Evolutionary conservation across 768 basidiomycete species (phyloP).

Genomic region (Boletus pseudopeckii): DNA sequence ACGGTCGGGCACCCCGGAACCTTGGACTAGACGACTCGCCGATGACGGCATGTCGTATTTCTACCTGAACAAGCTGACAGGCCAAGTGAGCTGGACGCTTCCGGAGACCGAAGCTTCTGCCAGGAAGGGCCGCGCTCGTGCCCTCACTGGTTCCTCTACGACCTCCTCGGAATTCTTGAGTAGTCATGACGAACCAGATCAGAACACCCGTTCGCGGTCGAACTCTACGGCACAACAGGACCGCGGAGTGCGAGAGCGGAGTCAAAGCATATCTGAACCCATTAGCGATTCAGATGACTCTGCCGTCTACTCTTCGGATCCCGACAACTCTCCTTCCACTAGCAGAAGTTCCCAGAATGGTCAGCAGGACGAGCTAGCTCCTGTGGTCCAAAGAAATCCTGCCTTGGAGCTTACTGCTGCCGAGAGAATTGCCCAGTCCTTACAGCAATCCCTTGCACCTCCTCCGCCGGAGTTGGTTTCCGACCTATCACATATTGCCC

Average conservation of each 20-base stretch:
- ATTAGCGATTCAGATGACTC: constrained; percentile 80
- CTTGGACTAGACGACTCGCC: constrained; percentile 78
- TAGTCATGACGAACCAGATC: constrained; percentile 23
- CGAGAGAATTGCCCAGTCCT: constrained; percentile 61
- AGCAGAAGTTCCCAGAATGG: constrained; percentile 33
- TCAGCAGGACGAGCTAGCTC: constrained; percentile 17
- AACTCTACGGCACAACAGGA: constrained; percentile 34
- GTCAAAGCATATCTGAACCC: constrained; percentile 37
- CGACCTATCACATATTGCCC: constrained; percentile 57
- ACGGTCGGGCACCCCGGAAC: constrained; percentile 64
- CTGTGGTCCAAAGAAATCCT: constrained; percentile 17
- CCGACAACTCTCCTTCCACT: constrained; percentile 28
- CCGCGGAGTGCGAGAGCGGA: constrained; percentile 25
- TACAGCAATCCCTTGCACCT: constrained; percentile 59
- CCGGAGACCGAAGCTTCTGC: constrained; percentile 42
- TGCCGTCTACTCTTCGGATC: constrained; percentile 41
- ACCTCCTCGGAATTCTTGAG: constrained; percentile 29
- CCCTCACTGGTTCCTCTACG: constrained; percentile 33
- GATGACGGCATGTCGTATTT: constrained; percentile 82
- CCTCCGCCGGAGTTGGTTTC: constrained; percentile 55
- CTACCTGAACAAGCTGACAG: constrained; percentile 71
- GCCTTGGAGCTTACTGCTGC: constrained; percentile 55
- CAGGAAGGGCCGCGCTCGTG: constrained; percentile 33
- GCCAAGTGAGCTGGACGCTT: constrained; percentile 64
- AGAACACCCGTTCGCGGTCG: constrained; percentile 29